These are phyloP conservation scores for Linum tenue DNA, from an alignment of 345 rosid species.

Conservation along the genomic window DNA sequence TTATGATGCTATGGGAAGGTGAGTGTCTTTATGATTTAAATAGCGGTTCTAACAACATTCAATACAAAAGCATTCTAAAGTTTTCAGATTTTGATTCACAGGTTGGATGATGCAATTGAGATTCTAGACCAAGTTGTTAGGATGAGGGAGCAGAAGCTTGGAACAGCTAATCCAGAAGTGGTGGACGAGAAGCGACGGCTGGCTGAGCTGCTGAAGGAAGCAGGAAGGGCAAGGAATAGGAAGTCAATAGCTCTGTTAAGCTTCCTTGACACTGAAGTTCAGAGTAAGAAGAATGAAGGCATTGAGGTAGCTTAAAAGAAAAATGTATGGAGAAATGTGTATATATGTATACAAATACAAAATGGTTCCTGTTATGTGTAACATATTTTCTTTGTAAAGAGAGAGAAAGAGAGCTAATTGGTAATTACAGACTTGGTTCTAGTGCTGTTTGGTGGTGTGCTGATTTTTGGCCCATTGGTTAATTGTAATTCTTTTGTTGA, in stretches of 20 bases:
- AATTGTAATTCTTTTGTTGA: no score
- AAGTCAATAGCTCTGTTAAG: conserved; percentile 62
- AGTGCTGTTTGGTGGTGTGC: not conserved
- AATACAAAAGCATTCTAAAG: not conserved
- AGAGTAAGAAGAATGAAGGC: not conserved
- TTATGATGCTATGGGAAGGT: conserved; percentile 99
- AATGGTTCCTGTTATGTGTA: not conserved
- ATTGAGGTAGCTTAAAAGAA: not conserved
- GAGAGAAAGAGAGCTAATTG: not conserved
- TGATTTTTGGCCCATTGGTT: no score
- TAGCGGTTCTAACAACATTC: not conserved
- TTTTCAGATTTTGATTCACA: conserved; percentile 16
- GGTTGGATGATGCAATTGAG: conserved; percentile 87
- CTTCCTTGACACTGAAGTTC: conserved; percentile 41
- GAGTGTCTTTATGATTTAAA: not conserved
- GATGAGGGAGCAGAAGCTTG: conserved; percentile 93
- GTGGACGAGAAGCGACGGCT: conserved; percentile 69
- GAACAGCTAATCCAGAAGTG: conserved; percentile 92
- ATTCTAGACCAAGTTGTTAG: conserved; percentile 73
- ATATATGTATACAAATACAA: not conserved
- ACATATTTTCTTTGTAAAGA: no score
- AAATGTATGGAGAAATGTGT: not conserved
- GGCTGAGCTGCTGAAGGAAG: conserved; percentile 71
- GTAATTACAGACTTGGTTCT: not conserved
- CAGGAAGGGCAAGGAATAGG: conserved; percentile 64